A percentile compares a stretch with the other conserved stretches of the same genome.
phyloP scores from a whole-genome alignment of 83 land plant genomes.

The Diphasiastrum complanatum region DNA sequence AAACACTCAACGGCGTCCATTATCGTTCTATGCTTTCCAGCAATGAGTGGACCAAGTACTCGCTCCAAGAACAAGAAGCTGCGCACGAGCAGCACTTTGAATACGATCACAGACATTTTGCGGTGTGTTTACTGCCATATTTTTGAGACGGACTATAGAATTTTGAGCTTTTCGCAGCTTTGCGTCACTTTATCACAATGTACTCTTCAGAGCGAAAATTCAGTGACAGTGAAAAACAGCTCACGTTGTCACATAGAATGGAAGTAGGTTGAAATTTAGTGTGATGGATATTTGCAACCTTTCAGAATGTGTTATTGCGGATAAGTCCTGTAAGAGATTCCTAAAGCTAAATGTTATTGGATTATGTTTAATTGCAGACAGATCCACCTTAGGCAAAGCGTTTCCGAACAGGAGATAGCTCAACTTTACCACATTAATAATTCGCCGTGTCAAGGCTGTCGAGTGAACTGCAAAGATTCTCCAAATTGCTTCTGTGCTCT shows the following conservation, averaged over 20 bases:
- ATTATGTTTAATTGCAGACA: conserved; percentile 41
- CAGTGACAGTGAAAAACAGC: too few species aligned
- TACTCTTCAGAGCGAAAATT: too few species aligned
- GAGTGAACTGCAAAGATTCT: conserved; percentile 68
- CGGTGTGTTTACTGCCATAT: conserved; percentile 23
- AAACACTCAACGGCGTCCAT: too few species aligned
- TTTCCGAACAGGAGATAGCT: conserved; percentile 49
- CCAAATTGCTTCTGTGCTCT: conserved; percentile 93
- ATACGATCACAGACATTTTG: conserved; percentile 26
- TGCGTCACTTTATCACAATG: too few species aligned
- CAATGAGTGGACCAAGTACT: conserved; percentile 41
- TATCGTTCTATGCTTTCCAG: not conserved
- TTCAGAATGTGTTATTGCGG: not conserved
- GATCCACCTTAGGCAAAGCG: conserved; percentile 46
- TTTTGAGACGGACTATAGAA: not conserved
- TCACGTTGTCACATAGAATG: too few species aligned
- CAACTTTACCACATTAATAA: conserved; percentile 59
- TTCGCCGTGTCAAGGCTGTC: conserved; percentile 82
- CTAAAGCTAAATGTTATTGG: too few species aligned
- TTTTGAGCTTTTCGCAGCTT: not conserved
- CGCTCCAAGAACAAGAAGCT: conserved; percentile 47
- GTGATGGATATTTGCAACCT: not conserved
- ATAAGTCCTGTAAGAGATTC: not conserved
- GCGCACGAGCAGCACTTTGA: conserved; percentile 20
- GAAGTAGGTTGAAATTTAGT: too few species aligned